Conservation (phyloP, 2,329 filamentous ascomycete species). For the Sclerotinia trifoliorum region DNA sequence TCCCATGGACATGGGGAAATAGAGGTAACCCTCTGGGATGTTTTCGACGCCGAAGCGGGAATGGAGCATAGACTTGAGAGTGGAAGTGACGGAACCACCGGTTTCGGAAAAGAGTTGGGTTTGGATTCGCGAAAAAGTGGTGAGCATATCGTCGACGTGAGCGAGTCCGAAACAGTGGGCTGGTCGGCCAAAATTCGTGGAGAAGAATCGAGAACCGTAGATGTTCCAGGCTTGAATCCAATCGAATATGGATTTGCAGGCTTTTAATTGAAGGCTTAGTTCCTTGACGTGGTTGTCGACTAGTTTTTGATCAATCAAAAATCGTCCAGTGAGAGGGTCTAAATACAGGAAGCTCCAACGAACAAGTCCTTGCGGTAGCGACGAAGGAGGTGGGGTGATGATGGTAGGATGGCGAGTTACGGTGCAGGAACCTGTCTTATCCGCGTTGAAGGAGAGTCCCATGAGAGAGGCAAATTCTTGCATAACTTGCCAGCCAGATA, state of each 20-base stretch:
- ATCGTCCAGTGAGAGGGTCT: conserved; percentile 47
- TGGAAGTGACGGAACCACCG: conserved; percentile 46
- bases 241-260: conserved; percentile 54
- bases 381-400: conserved; percentile 24
- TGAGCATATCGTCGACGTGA: conserved; percentile 54
- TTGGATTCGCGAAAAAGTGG: conserved; percentile 53
- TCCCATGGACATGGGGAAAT: conserved; percentile 42
- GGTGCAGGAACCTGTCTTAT: conserved; percentile 54
- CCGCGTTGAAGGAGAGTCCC: conserved; percentile 56
- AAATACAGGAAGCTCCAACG: conserved; percentile 58
- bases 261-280: conserved; percentile 52
- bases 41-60: conserved; percentile 47
- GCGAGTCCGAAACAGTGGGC: conserved; percentile 52
- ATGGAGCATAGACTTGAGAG: conserved; percentile 49
- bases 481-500: conserved; percentile 58
- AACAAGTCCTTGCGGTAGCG: conserved; percentile 52
- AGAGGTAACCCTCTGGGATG: conserved; percentile 44
- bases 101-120: conserved; percentile 46
- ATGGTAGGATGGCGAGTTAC: conserved; percentile 36
- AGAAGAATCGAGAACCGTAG: conserved; percentile 56
- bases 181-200: conserved; percentile 54
- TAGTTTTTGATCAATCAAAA: conserved; percentile 53
- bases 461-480: conserved; percentile 53
- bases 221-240: conserved; percentile 60
- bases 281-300: conserved; percentile 56